Conservation (phyloP, 108 stramenopile species). For the Nitzschia inconspicua region DNA sequence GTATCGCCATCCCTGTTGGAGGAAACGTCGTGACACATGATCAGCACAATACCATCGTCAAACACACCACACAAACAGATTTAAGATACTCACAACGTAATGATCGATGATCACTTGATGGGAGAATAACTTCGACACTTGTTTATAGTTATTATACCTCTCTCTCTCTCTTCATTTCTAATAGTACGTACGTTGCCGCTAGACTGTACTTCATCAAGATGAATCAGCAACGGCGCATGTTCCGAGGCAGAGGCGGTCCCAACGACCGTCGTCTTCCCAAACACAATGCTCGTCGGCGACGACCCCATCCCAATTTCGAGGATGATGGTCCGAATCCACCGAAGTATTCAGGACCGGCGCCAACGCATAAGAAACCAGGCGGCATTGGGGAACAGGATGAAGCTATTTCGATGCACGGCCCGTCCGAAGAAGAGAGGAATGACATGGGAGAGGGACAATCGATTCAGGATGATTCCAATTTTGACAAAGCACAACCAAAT, state of each 20-base stretch:
- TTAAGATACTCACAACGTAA: no score
- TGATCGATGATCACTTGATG: no score
- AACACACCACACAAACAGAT: no score
- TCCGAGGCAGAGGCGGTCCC: constrained; percentile 55
- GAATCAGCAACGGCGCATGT: constrained; percentile 45
- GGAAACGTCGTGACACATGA: no score
- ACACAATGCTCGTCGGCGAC: constrained; percentile 41
- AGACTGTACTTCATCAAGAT: background rate
- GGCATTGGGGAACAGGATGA: constrained; percentile 3
- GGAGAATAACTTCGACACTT: no score
- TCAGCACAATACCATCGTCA: no score
- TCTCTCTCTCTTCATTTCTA: no score
- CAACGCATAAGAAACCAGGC: background rate
- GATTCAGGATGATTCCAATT: background rate
- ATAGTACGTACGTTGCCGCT: background rate
- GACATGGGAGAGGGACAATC: background rate
- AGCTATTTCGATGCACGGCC: no score
- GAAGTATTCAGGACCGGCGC: background rate
- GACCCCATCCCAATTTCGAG: no score
- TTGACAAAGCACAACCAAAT: background rate
- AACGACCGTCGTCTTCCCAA: constrained; percentile 60
- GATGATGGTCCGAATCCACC: background rate
- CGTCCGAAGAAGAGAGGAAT: no score
- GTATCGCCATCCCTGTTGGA: no score
- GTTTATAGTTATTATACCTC: no score